Conservation (phyloP, 2,329 filamentous ascomycete species). For the Epichloe aotearoae region DNA sequence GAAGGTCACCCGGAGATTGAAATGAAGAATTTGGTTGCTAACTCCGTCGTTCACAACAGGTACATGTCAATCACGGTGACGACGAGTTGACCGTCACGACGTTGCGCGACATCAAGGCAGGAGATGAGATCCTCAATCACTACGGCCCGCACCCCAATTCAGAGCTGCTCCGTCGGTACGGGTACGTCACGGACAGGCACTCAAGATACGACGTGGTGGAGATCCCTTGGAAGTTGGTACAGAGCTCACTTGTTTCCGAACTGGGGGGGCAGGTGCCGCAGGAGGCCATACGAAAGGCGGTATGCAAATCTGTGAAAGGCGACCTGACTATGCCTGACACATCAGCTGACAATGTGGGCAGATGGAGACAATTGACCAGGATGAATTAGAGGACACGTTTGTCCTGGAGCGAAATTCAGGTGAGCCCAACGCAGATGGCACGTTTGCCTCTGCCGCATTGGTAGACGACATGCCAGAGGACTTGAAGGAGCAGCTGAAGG, state of each 20-base stretch:
- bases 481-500: slow-evolving; percentile 37
- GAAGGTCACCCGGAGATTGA: neutral
- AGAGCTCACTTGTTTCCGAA: slow-evolving; percentile 27
- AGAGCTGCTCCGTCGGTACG: slow-evolving; percentile 72
- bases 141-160: slow-evolving; percentile 75
- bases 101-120: slow-evolving; percentile 52
- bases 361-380: slow-evolving; percentile 40
- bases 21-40: neutral
- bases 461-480: slow-evolving; percentile 34
- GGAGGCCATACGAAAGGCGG: slow-evolving; percentile 27
- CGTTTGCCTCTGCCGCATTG: slow-evolving; percentile 22
- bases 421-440: slow-evolving; percentile 37
- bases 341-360: slow-evolving; percentile 16
- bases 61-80: slow-evolving; percentile 41
- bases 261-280: slow-evolving; percentile 20
- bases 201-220: slow-evolving; percentile 73
- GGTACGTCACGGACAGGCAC: slow-evolving; percentile 73
- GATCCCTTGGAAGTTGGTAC: slow-evolving; percentile 49
- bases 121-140: slow-evolving; percentile 76
- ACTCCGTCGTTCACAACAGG: slow-evolving; percentile 17
- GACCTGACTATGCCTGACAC: neutral
- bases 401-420: slow-evolving; percentile 46
- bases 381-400: slow-evolving; percentile 62
- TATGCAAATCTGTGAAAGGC: slow-evolving; percentile 17
- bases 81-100: slow-evolving; percentile 55